Evolutionary conservation across 2,329 filamentous ascomycete species (phyloP).

Genomic region (Xylariaceae sp.): DNA sequence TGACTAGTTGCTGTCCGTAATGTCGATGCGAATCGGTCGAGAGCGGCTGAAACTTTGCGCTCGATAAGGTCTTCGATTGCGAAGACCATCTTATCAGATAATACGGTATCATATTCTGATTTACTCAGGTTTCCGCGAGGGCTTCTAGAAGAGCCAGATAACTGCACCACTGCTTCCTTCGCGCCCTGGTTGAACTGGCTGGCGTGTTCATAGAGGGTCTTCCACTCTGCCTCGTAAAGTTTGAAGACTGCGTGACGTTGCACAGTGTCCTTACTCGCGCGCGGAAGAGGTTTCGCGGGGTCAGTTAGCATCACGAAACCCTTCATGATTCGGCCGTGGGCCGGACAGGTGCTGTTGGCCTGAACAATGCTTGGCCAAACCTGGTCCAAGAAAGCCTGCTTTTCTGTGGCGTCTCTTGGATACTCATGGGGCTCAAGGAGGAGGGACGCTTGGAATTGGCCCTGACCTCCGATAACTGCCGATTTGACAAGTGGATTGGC

Average conservation of each 20-base stretch:
- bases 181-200: background rate
- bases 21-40: background rate
- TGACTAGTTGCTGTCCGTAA: background rate
- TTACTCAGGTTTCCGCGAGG: background rate
- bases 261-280: background rate
- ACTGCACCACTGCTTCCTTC: background rate
- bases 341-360: background rate
- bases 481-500: slow-evolving; percentile 3
- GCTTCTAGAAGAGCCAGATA: background rate
- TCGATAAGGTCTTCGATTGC: background rate
- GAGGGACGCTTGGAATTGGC: background rate
- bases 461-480: background rate
- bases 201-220: background rate
- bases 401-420: background rate
- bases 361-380: background rate
- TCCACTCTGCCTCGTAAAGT: slow-evolving; percentile 12
- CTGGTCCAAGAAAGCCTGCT: background rate
- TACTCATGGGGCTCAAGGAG: background rate
- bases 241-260: slow-evolving; percentile 4
- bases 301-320: slow-evolving; percentile 1
- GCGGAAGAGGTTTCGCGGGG: background rate
- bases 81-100: background rate
- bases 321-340: background rate
- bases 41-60: background rate
- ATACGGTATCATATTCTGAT: background rate